These are phyloP conservation scores for Trichophyton rubrum DNA, from an alignment of 2,329 filamentous ascomycete species.

Conservation along the genomic window DNA sequence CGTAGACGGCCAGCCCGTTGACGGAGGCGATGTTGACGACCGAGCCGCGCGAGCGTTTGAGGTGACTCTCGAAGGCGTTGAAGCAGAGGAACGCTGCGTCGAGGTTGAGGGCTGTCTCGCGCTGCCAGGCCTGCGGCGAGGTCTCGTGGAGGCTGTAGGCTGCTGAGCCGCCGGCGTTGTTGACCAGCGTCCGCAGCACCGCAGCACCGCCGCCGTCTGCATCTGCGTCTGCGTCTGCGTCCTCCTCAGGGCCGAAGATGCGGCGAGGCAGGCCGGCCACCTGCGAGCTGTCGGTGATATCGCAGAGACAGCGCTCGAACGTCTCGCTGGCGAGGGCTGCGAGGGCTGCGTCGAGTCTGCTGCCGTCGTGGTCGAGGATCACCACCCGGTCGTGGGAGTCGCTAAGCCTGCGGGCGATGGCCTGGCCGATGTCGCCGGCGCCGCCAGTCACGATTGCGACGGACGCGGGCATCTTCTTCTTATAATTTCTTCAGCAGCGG, in stretches of 20 bases:
- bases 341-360: slow-evolving; percentile 11
- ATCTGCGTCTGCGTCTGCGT: neutral
- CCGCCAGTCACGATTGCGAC: slow-evolving; percentile 20
- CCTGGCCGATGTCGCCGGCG: slow-evolving; percentile 18
- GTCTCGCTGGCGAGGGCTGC: slow-evolving; percentile 11
- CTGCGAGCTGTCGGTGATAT: slow-evolving; percentile 17
- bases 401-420: slow-evolving; percentile 17
- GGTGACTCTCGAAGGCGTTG: slow-evolving; percentile 13
- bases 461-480: neutral
- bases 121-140: slow-evolving; percentile 13
- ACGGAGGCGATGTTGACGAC: slow-evolving; percentile 17
- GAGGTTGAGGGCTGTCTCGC: slow-evolving; percentile 16
- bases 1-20: slow-evolving; percentile 16
- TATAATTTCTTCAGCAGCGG: too few species aligned
- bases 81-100: slow-evolving; percentile 15
- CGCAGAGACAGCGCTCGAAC: slow-evolving; percentile 14
- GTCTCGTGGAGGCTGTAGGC: slow-evolving; percentile 16
- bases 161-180: slow-evolving; percentile 19
- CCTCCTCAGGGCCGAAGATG: slow-evolving; percentile 2
- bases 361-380: slow-evolving; percentile 16
- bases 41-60: slow-evolving; percentile 11
- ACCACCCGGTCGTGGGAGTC: slow-evolving; percentile 16
- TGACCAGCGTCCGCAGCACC: slow-evolving; percentile 17
- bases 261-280: slow-evolving; percentile 11
- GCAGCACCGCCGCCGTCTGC: neutral